Percentiles rank a stretch among this genome's conserved stretches.
These are phyloP conservation scores for Psilocybe mexicana DNA, from an alignment of 1,284 basidiomycete genomes.

Conservation along the genomic window DNA sequence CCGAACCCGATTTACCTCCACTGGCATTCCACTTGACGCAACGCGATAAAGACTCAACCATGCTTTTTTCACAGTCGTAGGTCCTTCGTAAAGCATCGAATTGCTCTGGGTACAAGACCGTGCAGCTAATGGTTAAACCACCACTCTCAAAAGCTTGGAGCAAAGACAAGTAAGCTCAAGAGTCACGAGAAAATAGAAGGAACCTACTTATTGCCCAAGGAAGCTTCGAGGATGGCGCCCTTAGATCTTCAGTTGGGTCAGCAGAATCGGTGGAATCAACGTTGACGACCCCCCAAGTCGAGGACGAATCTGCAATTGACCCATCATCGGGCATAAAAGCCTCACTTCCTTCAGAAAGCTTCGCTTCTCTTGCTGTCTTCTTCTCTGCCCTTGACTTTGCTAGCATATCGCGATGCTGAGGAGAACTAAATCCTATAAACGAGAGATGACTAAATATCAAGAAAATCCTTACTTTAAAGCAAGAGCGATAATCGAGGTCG, in stretches of 20 bases:
- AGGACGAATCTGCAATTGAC: slow-evolving; percentile 77
- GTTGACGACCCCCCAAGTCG: slow-evolving; percentile 87
- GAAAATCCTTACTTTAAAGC: slow-evolving; percentile 72
- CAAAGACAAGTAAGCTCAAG: background rate
- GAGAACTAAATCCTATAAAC: slow-evolving; percentile 55
- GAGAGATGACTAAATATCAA: slow-evolving; percentile 50
- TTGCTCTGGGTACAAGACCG: slow-evolving; percentile 95
- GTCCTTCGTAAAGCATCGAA: slow-evolving; percentile 93
- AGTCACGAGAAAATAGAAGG: background rate
- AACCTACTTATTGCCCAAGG: slow-evolving; percentile 78
- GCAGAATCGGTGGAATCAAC: slow-evolving; percentile 61
- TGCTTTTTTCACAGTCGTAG: slow-evolving; percentile 91
- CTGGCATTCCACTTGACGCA: slow-evolving; percentile 97
- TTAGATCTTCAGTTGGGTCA: slow-evolving; percentile 76
- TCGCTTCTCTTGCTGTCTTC: slow-evolving; percentile 64
- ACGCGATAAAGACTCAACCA: slow-evolving; percentile 91
- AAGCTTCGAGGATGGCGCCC: slow-evolving; percentile 73
- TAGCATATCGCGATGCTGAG: slow-evolving; percentile 86
- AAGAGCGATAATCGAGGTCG: slow-evolving; percentile 96
- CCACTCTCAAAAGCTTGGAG: slow-evolving; percentile 82
- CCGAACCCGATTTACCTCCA: slow-evolving; percentile 96
- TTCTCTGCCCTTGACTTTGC: slow-evolving; percentile 73
- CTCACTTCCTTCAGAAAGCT: slow-evolving; percentile 69
- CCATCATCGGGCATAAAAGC: slow-evolving; percentile 85
- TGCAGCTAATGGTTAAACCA: slow-evolving; percentile 93